Evolutionary conservation across 768 basidiomycete species (phyloP), one percentile per base, ranked within the genome.

Genomic region (Podaxis sp.): DNA sequence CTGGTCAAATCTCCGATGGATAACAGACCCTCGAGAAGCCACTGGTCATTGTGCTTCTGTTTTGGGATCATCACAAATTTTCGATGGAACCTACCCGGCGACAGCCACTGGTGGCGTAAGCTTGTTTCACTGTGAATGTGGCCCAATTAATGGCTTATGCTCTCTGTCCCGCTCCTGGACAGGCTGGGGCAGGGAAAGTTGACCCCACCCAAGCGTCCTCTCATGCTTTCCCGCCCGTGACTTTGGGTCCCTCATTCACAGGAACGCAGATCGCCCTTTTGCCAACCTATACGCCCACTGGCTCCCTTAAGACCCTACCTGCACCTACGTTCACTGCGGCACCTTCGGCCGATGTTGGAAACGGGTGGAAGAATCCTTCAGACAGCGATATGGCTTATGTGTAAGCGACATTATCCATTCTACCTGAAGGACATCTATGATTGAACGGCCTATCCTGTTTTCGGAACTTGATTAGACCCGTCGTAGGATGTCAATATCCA

Each of bases 261-360:
- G 84, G 79, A n/a, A 81, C 84, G 19, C 79, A 82, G 56, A 77
- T 85, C 49, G 68, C 79, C 9, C 71, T 78, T 52, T 74, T 91
- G 46, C 91, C 91, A 3, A 84, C 85, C 15, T 93, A 92, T 72
- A 90, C 89, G 4, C 79, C 85, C 3, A 91, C 91, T 3, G 89
- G 90, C 19, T 68, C 80, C 3, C 70, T 91, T 61, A 82, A 84
- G 61, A 87, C 87, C 24, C 77, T 92, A 36, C 79, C 82, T 46
- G 84, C 76, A 39, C 88, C 88, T 13, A 87, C 85, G 11, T 88
- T 88, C 71, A 84, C 87, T 2, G 73, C 81, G 33, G 83, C 83
- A 9, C 82, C 84, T 22, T 79, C 79, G 33, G 78, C 80, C 4
- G 72, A 68, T 33, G 84, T 83, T 4, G 95, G 94, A 3, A 77